These are phyloP conservation scores for Hypoxylon sp. DNA, from an alignment of 2,329 filamentous ascomycete genomes.

Conservation along the genomic window DNA sequence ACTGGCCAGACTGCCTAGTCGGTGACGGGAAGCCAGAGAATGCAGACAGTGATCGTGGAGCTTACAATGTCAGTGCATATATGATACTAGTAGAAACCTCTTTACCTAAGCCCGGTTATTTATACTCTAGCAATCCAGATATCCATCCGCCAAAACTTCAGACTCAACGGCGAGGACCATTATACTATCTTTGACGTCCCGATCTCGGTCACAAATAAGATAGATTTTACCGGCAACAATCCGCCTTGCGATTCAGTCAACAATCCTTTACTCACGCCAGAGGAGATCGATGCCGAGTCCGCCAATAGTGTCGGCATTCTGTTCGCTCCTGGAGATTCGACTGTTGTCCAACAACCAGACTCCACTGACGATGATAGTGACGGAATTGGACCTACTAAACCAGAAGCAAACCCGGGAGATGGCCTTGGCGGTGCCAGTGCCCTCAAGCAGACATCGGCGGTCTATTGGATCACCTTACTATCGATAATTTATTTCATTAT, in stretches of 20 bases:
- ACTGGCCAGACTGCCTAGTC: conserved; percentile 78
- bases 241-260: conserved; percentile 66
- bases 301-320: conserved; percentile 64
- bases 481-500: conserved; percentile 48
- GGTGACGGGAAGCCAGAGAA: conserved; percentile 68
- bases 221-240: conserved; percentile 61
- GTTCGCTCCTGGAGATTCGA: conserved; percentile 68
- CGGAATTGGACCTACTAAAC: conserved; percentile 50
- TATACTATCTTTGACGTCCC: conserved; percentile 81
- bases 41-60: conserved; percentile 68
- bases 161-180: conserved; percentile 73
- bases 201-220: conserved; percentile 77
- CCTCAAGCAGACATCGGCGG: conserved; percentile 55
- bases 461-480: conserved; percentile 55
- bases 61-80: conserved; percentile 69
- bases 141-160: conserved; percentile 79
- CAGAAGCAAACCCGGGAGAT: conserved; percentile 52
- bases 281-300: conserved; percentile 60
- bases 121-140: conserved; percentile 60
- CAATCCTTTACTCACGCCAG: conserved; percentile 66
- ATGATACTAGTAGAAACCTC: neutral
- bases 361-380: conserved; percentile 52
- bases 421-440: conserved; percentile 55
- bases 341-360: conserved; percentile 59
- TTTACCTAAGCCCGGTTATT: conserved; percentile 2